These are phyloP conservation scores for Boeremia exigua DNA, from an alignment of 2,329 filamentous ascomycete genomes.

Conservation along the genomic window DNA sequence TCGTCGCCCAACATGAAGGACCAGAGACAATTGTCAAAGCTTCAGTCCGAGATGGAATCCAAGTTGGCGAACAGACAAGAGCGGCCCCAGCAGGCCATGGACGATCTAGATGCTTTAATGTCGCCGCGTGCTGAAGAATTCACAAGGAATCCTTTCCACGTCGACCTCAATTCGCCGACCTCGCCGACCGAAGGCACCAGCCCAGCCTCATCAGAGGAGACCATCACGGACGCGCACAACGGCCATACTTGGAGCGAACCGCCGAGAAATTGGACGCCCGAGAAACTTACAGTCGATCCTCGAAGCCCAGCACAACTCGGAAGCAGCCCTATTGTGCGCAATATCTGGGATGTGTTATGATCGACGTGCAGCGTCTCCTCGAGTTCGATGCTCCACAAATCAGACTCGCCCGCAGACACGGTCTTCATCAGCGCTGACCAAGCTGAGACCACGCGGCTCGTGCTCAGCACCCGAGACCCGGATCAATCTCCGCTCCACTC, in stretches of 20 bases:
- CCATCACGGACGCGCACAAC: constrained; percentile 39
- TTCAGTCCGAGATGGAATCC: constrained; percentile 50
- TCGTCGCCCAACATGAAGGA: constrained; percentile 49
- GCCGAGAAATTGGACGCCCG: constrained; percentile 53
- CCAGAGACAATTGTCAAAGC: constrained; percentile 46
- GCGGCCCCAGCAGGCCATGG: constrained; percentile 35
- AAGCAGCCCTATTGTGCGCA: constrained; percentile 75
- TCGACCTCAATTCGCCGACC: constrained; percentile 34
- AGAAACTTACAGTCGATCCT: constrained; percentile 69
- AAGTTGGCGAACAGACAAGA: constrained; percentile 39
- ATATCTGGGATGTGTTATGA: constrained; percentile 79
- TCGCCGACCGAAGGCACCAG: constrained; percentile 34
- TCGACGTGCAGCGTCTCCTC: constrained; percentile 3
- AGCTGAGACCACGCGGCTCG: background rate
- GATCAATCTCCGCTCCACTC: constrained; percentile 13
- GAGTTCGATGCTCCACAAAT: constrained; percentile 1
- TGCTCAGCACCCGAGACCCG: constrained; percentile 4
- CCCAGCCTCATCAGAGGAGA: constrained; percentile 41
- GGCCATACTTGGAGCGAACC: constrained; percentile 37
- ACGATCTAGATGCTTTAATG: constrained; percentile 63
- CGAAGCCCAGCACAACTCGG: constrained; percentile 77
- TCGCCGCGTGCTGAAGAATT: constrained; percentile 76
- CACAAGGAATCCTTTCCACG: constrained; percentile 60
- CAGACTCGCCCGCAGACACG: constrained; percentile 6
- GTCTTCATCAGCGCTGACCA: constrained; percentile 2